phyloP scores from a whole-genome alignment of 441 rosid species.

The Cnidoscolus chayamansa region DNA sequence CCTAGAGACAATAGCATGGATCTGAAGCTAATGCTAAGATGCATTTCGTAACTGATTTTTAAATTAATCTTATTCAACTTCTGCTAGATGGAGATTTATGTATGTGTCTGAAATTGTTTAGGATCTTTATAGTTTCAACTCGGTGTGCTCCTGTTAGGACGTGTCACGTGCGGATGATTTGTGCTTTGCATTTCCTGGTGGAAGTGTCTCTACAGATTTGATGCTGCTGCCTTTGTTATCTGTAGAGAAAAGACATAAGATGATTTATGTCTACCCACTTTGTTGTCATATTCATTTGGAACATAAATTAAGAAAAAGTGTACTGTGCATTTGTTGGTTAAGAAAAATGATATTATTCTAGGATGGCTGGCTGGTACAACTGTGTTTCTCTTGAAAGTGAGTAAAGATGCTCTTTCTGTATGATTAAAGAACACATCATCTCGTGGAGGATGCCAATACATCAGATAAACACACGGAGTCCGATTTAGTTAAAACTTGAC shows the following conservation, averaged over 20 bases:
- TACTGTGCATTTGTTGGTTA: not conserved
- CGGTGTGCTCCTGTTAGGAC: not conserved
- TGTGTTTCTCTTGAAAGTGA: not conserved
- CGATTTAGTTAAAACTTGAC: no score
- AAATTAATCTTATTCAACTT: not conserved
- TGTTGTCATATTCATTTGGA: not conserved
- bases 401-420: not conserved
- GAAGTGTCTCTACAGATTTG: not conserved
- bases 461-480: not conserved
- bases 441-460: not conserved
- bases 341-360: not conserved
- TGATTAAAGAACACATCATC: not conserved
- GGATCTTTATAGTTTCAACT: constrained; percentile 7
- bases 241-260: not conserved
- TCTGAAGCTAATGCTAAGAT: constrained; percentile 10
- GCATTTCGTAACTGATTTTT: constrained; percentile 7
- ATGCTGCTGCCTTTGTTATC: constrained; percentile 6
- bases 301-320: not conserved
- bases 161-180: not conserved
- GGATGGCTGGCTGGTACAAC: not conserved
- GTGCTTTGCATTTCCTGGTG: not conserved
- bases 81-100: not conserved
- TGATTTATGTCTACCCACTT: not conserved
- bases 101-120: not conserved
- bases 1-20: not conserved